phyloP scores from a whole-genome alignment of 495 filamentous ascomycete genomes.

The Podospora appendiculata region DNA sequence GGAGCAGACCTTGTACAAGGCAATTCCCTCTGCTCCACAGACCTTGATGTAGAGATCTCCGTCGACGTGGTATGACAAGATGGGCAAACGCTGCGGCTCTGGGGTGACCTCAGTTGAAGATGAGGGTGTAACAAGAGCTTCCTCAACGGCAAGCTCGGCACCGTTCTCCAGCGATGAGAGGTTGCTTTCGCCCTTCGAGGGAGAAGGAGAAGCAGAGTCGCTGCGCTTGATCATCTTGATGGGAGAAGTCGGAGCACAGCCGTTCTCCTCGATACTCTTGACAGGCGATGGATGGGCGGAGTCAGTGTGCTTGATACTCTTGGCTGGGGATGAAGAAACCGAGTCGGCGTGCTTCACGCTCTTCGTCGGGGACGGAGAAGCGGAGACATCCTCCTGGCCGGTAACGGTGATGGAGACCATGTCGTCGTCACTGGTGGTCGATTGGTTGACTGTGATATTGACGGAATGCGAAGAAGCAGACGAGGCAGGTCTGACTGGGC shows the following conservation, averaged over 20 bases:
- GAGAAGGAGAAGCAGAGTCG: too few species aligned
- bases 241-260: too few species aligned
- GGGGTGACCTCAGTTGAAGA: neutral
- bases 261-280: too few species aligned
- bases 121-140: neutral
- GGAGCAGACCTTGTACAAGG: constrained; percentile 5
- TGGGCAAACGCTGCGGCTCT: neutral
- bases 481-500: too few species aligned
- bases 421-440: neutral
- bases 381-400: neutral
- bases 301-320: neutral
- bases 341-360: too few species aligned
- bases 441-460: neutral
- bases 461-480: neutral
- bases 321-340: neutral
- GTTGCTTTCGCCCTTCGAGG: too few species aligned
- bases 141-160: neutral
- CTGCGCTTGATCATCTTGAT: too few species aligned
- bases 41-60: constrained; percentile 11
- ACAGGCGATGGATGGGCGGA: too few species aligned
- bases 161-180: too few species aligned
- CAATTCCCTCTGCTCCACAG: neutral
- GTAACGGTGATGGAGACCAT: neutral
- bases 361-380: neutral
- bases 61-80: constrained; percentile 10